Base-by-base conservation (phyloP, 257 asterid genomes). In the Cruciata laevipes region DNA sequence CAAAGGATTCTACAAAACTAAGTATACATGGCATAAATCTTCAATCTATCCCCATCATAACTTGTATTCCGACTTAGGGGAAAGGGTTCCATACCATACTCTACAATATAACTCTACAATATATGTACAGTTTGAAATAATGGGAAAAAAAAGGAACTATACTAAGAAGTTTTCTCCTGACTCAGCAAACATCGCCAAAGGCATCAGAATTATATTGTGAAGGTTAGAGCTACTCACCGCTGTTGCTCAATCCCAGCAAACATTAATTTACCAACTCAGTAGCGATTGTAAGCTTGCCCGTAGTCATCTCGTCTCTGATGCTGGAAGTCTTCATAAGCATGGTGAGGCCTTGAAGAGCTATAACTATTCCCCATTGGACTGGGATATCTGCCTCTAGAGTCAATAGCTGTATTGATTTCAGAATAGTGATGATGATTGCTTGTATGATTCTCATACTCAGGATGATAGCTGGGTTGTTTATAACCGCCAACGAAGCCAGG, bases 301-400 rank as follows among this genome's bases (percentile, higher is more conserved):
- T 77, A 83, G 71, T 91, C 92, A 67, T 83, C 90, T 24, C 85
- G 95, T 71, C 95, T 84, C 76, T 80, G 93, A 69, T 78, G 89
- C 81, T 84, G 91, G 76, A 84, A 83, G 67, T 89, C 87, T 4
- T 77, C 89, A 55, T 81, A 86, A 27, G 71, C 65, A 65, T 80
- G 91, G 31, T 79, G 82, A 77, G 90, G 83, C 78, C 96, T 86
- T 42, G 89, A 83, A 73, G 95, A 77, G 68, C 89, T 82, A 76
- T 83, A 90, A 17, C 55, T 47, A 77, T 63, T 71, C 70, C 86
- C 92, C 83, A 78, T 71, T 31, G 90, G 71, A 61, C 69, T 83
- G 61, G 90, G 84, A 71, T 82, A 85, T 77, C 90, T 84, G 72
- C 75, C 81, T 83, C 96, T 82, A 0, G 94, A 73, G 53, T 86